Conservation (phyloP, 768 basidiomycete species). For the Tulasnella sp. region DNA sequence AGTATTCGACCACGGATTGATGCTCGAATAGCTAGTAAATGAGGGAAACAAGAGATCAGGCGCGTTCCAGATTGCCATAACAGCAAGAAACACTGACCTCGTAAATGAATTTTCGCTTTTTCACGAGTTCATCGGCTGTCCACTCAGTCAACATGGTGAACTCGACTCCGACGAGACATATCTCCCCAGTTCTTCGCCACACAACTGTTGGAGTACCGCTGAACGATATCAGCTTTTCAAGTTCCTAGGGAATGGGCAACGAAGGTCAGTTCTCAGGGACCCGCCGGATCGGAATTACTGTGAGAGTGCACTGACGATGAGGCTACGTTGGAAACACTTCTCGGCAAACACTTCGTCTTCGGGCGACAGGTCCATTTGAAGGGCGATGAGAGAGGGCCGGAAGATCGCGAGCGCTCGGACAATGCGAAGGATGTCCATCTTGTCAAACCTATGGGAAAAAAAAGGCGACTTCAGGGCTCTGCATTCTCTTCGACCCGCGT, state of each 20-base stretch:
- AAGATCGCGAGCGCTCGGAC: slow-evolving; percentile 94
- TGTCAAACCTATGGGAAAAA: slow-evolving; percentile 73
- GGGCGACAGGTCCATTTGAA: slow-evolving; percentile 96
- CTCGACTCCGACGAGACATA: slow-evolving; percentile 94
- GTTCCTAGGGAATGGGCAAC: slow-evolving; percentile 60
- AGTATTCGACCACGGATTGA: slow-evolving; percentile 92
- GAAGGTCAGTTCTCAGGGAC: slow-evolving; percentile 5
- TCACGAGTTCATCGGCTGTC: slow-evolving; percentile 79
- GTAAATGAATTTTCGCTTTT: slow-evolving; percentile 57
- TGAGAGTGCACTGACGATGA: slow-evolving; percentile 61
- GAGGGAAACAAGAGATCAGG: slow-evolving; percentile 41
- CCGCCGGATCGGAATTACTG: background rate
- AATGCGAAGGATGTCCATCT: slow-evolving; percentile 91
- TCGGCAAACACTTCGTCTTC: slow-evolving; percentile 98
- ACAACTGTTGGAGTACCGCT: slow-evolving; percentile 97
- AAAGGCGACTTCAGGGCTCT: slow-evolving; percentile 3
- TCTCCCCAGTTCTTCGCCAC: slow-evolving; percentile 98
- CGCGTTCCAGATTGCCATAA: background rate
- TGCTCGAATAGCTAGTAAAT: slow-evolving; percentile 81
- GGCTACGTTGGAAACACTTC: slow-evolving; percentile 89
- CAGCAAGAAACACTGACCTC: slow-evolving; percentile 40
- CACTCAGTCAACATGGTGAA: slow-evolving; percentile 94
- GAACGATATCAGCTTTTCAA: slow-evolving; percentile 95
- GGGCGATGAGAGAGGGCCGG: slow-evolving; percentile 93
- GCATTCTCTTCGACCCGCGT: background rate